These are phyloP conservation scores for Babesia bovis DNA, from an alignment of 169 alveolate species.

Conservation along the genomic window DNA sequence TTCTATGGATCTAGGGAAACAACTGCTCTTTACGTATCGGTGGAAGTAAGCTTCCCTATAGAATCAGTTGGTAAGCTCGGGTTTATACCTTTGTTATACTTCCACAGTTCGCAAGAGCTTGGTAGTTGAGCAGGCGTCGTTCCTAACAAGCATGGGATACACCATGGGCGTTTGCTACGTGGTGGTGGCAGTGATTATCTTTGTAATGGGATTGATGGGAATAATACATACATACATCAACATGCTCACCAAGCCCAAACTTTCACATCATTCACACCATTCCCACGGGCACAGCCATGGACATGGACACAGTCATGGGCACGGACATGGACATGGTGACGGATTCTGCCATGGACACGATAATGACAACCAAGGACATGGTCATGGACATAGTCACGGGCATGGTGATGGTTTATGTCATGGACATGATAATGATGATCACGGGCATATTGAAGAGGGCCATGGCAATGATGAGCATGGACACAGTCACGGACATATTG, in stretches of 20 bases:
- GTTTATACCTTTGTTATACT: not conserved
- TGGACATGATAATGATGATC: not conserved
- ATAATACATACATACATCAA: not conserved
- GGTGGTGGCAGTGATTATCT: not conserved
- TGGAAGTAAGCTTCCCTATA: constrained; percentile 20
- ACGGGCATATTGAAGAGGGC: not conserved
- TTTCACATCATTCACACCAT: not conserved
- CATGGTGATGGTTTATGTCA: not conserved
- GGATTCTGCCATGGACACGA: not conserved
- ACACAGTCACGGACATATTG: not conserved
- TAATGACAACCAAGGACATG: not conserved
- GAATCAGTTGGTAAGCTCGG: constrained; percentile 23
- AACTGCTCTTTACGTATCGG: constrained; percentile 66
- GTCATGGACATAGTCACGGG: constrained; percentile 8
- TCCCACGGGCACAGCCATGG: not conserved
- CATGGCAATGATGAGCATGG: not conserved
- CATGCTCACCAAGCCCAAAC: not conserved
- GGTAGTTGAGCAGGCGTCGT: constrained; percentile 12
- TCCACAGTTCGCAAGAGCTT: constrained; percentile 26
- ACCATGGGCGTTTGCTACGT: constrained; percentile 37
- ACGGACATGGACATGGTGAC: not conserved
- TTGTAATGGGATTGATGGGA: not conserved
- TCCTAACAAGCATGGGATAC: constrained; percentile 12
- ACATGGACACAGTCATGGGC: constrained; percentile 5
- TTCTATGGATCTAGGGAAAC: constrained; percentile 35